Evolutionary conservation across 2,329 filamentous ascomycete genomes (phyloP).

Genomic region (Arthrinium phaeospermum): DNA sequence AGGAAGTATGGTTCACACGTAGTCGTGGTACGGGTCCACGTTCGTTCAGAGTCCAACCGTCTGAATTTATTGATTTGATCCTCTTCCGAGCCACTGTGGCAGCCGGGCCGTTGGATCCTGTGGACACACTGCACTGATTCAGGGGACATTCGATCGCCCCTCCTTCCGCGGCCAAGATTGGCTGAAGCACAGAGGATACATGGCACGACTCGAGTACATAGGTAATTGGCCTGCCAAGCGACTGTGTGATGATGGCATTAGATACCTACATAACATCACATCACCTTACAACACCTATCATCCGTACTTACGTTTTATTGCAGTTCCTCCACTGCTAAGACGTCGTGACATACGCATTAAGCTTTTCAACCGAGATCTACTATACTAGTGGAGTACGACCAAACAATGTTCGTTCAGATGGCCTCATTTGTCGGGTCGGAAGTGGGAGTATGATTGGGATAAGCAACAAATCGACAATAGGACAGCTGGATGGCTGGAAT

Average conservation of each 20-base stretch:
- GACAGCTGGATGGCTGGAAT: background rate
- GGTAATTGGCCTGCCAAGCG: background rate
- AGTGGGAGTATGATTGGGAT: background rate
- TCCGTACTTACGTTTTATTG: background rate
- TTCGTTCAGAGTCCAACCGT: background rate
- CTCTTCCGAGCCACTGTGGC: conserved; percentile 5
- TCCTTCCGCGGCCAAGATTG: background rate
- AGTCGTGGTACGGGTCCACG: background rate
- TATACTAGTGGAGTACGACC: background rate
- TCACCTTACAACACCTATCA: background rate
- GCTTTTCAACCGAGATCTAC: background rate
- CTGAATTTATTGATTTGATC: background rate
- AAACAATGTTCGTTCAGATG: background rate
- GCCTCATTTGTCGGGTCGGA: background rate
- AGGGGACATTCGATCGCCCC: background rate
- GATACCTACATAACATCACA: background rate
- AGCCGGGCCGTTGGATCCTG: conserved; percentile 1
- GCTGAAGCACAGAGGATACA: background rate
- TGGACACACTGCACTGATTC: conserved; percentile 1
- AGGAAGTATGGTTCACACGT: background rate
- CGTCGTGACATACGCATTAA: background rate
- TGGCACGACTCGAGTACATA: conserved; percentile 1
- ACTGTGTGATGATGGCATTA: background rate
- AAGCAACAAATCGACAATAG: background rate
- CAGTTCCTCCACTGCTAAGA: background rate